phyloP scores from a whole-genome alignment of 2,329 filamentous ascomycete genomes.

The Calonectria henricotiae region DNA sequence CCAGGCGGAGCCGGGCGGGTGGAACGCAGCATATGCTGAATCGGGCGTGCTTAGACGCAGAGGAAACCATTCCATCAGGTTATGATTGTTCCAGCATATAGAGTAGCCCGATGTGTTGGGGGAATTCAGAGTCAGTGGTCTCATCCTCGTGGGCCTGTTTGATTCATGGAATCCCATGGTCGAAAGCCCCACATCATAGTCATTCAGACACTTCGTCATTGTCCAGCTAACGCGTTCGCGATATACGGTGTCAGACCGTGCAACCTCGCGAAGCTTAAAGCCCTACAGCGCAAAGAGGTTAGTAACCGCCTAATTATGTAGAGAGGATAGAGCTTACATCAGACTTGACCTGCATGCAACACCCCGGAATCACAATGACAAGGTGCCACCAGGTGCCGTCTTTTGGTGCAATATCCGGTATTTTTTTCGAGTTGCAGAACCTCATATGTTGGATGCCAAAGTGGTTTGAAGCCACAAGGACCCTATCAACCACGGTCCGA shows the following conservation, averaged over 20 bases:
- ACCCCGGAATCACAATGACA: accelerated
- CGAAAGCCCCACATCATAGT: no score
- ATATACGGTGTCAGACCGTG: no score
- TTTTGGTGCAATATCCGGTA: not conserved
- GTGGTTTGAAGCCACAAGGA: not conserved
- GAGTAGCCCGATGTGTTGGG: not conserved
- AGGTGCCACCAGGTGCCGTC: not conserved
- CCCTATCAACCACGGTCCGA: not conserved
- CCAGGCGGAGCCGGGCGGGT: not conserved
- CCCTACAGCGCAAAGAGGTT: not conserved
- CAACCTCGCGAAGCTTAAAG: not conserved
- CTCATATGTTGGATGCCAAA: not conserved
- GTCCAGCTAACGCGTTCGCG: not conserved
- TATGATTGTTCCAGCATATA: not conserved
- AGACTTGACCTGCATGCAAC: not conserved
- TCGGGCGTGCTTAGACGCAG: no score
- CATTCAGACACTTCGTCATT: no score
- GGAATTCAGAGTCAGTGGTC: not conserved
- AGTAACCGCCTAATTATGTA: not conserved
- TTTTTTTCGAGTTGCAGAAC: not conserved
- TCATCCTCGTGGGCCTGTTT: not conserved
- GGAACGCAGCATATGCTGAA: no score
- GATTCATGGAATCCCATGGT: not conserved
- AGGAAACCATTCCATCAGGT: not conserved
- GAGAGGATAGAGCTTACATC: not conserved